These are phyloP conservation scores for Apiospora rasikravindrae DNA, from an alignment of 2,329 filamentous ascomycete genomes.

Conservation along the genomic window DNA sequence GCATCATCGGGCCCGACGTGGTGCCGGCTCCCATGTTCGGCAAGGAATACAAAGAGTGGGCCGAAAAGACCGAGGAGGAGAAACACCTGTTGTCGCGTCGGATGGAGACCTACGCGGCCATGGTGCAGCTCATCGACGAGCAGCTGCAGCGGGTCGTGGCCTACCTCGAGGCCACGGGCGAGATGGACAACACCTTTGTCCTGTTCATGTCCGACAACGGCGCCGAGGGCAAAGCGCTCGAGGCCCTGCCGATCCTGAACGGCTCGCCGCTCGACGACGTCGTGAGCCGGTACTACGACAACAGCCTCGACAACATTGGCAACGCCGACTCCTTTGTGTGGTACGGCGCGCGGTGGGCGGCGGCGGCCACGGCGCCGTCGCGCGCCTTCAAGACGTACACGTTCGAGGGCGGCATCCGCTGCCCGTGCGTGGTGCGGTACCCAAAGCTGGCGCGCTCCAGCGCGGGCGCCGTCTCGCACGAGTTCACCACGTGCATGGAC, in stretches of 20 bases:
- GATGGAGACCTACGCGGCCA: not conserved
- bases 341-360: slow-evolving; percentile 62
- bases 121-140: not conserved
- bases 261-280: not conserved
- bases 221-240: slow-evolving; percentile 35
- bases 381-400: slow-evolving; percentile 42
- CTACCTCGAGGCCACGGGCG: slow-evolving; percentile 39
- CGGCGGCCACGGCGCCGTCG: slow-evolving; percentile 37
- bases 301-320: slow-evolving; percentile 60
- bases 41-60: not conserved
- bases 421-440: slow-evolving; percentile 48
- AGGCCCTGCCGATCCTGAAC: slow-evolving; percentile 28
- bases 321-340: slow-evolving; percentile 59
- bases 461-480: slow-evolving; percentile 48
- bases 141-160: not conserved
- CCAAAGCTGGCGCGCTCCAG: slow-evolving; percentile 22
- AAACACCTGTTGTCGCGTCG: not conserved
- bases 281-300: slow-evolving; percentile 54
- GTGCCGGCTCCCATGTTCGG: not conserved
- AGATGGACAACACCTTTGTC: slow-evolving; percentile 58
- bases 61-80: not conserved
- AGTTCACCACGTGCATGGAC: slow-evolving; percentile 59
- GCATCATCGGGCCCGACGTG: slow-evolving; percentile 39
- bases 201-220: slow-evolving; percentile 61
- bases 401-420: slow-evolving; percentile 56